phyloP scores from a whole-genome alignment of 139 green algal genomes.

The Coelastrella sp. region DNA sequence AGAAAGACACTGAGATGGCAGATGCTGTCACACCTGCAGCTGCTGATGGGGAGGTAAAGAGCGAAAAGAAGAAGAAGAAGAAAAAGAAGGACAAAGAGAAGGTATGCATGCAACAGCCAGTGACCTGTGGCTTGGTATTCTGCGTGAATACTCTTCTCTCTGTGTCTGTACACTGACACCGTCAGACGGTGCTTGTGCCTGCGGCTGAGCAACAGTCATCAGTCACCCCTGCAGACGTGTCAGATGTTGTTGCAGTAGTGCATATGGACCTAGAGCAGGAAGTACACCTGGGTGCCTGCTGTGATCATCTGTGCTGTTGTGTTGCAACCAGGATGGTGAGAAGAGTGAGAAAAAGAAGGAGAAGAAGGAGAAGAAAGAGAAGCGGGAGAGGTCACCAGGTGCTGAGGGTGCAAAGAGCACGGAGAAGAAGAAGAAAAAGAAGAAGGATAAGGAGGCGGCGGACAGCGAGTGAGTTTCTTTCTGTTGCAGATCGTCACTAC shows the following conservation, averaged over 20 bases:
- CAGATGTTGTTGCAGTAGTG: no score
- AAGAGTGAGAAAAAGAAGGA: slow-evolving; percentile 47
- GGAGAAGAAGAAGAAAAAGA: slow-evolving; percentile 51
- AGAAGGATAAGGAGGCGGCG: slow-evolving; percentile 45
- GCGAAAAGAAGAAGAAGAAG: slow-evolving; percentile 75
- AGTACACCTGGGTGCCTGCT: not conserved
- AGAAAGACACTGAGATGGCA: slow-evolving; percentile 37
- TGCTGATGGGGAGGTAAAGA: slow-evolving; percentile 35
- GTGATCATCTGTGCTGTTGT: not conserved
- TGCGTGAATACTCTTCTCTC: no score
- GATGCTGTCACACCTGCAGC: slow-evolving; percentile 27
- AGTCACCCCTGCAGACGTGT: no score
- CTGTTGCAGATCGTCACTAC: not conserved
- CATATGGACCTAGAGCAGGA: no score
- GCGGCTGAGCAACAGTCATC: no score
- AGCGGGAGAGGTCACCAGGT: slow-evolving; percentile 9
- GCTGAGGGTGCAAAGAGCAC: slow-evolving; percentile 42
- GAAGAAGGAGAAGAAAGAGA: slow-evolving; percentile 47
- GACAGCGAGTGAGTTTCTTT: slow-evolving; percentile 30
- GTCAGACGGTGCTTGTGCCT: no score
- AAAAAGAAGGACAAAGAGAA: slow-evolving; percentile 62
- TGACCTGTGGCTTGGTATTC: no score
- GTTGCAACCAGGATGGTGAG: slow-evolving; percentile 42
- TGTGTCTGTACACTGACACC: no score
- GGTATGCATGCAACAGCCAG: not conserved